Conservation (phyloP, 2,329 filamentous ascomycete genomes). For the Botryotinia calthae region DNA sequence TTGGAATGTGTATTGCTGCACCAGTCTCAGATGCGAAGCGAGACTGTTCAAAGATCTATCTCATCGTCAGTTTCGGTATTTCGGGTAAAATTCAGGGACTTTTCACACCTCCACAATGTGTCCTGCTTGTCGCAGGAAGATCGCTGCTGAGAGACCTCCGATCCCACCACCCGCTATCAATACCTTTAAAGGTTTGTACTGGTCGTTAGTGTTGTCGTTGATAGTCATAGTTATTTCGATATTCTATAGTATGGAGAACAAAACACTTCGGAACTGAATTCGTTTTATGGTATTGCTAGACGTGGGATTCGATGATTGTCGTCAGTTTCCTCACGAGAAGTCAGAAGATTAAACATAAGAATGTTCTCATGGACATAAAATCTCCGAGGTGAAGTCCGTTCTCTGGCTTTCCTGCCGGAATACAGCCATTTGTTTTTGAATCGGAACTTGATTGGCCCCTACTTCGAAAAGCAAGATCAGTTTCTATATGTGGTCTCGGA, state of each 20-base stretch:
- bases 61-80: neutral
- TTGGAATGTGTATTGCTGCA: constrained; percentile 60
- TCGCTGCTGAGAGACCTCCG: constrained; percentile 52
- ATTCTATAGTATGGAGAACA: neutral
- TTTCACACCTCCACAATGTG: constrained; percentile 25
- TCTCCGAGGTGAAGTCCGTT: neutral
- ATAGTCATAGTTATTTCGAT: neutral
- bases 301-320: neutral
- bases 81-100: too few species aligned
- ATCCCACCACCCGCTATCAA: constrained; percentile 44
- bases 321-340: neutral
- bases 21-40: constrained; percentile 55
- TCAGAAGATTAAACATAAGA: neutral
- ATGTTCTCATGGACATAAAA: neutral
- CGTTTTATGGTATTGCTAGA: neutral
- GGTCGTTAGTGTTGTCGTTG: neutral
- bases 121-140: constrained; percentile 39
- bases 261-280: neutral
- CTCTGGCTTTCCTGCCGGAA: neutral
- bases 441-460: neutral
- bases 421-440: neutral
- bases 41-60: constrained; percentile 55
- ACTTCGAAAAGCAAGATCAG: accelerated
- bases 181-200: constrained; percentile 21
- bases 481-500: neutral